phyloP scores from a whole-genome alignment of 495 filamentous ascomycete species.

The Amniculicola lignicola region DNA sequence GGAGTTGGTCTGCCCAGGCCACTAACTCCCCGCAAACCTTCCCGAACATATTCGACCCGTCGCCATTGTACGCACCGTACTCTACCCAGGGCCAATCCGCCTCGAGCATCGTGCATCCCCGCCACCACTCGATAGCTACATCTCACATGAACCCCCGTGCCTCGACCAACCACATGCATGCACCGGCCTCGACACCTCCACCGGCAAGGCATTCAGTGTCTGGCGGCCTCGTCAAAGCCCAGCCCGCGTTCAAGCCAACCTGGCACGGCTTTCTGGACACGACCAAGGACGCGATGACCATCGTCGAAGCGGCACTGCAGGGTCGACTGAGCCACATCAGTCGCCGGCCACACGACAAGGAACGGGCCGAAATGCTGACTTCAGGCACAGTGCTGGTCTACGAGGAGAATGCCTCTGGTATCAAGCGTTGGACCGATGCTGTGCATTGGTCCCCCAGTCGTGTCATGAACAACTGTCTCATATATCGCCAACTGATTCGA shows the following conservation, averaged over 20 bases:
- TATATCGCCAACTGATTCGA: slow-evolving; percentile 83
- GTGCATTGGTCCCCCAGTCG: slow-evolving; percentile 87
- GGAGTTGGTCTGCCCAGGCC: slow-evolving; percentile 13
- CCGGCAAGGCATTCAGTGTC: slow-evolving; percentile 13
- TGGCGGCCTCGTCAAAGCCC: slow-evolving; percentile 21
- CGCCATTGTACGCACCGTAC: slow-evolving; percentile 14
- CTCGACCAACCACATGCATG: not conserved
- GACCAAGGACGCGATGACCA: slow-evolving; percentile 32
- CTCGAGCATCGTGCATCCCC: slow-evolving; percentile 3
- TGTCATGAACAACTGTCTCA: slow-evolving; percentile 80
- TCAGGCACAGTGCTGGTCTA: slow-evolving; percentile 89
- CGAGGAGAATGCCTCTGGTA: slow-evolving; percentile 80
- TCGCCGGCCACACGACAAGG: slow-evolving; percentile 80
- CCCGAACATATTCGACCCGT: slow-evolving; percentile 15
- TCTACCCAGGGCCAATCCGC: not conserved
- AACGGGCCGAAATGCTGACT: slow-evolving; percentile 67
- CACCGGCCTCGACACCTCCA: slow-evolving; percentile 16
- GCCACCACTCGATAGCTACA: slow-evolving; percentile 23
- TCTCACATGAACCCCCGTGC: not conserved
- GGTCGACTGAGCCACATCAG: slow-evolving; percentile 69
- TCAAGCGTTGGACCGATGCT: slow-evolving; percentile 93
- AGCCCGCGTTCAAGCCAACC: slow-evolving; percentile 30
- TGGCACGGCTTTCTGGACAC: slow-evolving; percentile 31
- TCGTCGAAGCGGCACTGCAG: slow-evolving; percentile 51
- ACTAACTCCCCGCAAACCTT: slow-evolving; percentile 1